Evolutionary conservation across 169 alveolate genomes (phyloP), one percentile per base, ranked within the genome.

Genomic region (Plasmodium relictum): DNA sequence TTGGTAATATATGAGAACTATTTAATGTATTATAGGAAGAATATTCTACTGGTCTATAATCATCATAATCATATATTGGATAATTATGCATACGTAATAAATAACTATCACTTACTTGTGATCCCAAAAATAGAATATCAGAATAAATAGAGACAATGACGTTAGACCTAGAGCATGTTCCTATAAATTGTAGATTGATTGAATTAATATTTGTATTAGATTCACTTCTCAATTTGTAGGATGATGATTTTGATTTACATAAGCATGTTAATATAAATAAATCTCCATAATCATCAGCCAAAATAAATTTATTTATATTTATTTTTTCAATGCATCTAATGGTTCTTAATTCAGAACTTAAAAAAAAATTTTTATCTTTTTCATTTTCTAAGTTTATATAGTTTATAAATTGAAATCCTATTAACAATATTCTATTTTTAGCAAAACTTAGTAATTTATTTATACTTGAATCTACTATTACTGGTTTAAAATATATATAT

Each of bases 201-300:
- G 87, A 70, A 31, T 52, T 39, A 37, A 83, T 65, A 24, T 59
- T 48, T 0, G 54, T 58, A 20, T 16, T 2, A 6, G 4, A 12
- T 4, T 14, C 8, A 54, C 42, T 70, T 24, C 41, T 22, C 20
- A 3, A 8, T 22, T 39, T 2, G 10, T 39, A 37, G 16, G 44
- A 0, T 71, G 2, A 1, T 5, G 62, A 14, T 14, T 3, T 8
- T 44, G 62, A 7, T 16, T 22, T 72, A 2, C 18, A 71, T 10
- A 71, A 10, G 26, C 85, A 85, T 0, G 92, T 41, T 6, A 85
- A 65, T 16, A 85, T 70, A 62, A 70, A 85, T 6, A 85, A 54
- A 6, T 85, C 92, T 0, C 92, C 92, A 85, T 85, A 85, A 70
- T 85, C 92, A 62, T 85, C 92, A 12, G 87, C 70, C 14, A 85